A percentile compares a stretch with the other conserved stretches of the same genome.
phyloP scores from a whole-genome alignment of 148 eudicot species.

The Amaranthus palmeri region DNA sequence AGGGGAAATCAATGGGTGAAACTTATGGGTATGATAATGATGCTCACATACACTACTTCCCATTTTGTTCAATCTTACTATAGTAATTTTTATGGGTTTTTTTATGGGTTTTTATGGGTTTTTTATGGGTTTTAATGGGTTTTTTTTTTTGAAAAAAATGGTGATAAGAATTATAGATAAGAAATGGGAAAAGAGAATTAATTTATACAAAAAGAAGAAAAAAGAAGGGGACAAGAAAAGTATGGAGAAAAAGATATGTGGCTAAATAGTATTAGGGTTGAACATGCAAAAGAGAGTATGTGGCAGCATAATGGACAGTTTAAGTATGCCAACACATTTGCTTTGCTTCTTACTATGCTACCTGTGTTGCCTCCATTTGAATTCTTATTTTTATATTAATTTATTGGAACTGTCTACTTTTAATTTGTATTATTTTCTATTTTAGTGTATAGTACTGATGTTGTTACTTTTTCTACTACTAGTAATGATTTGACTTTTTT shows the following conservation, averaged over 20 bases:
- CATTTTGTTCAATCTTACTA: slow-evolving; percentile 30
- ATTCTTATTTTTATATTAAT: neutral
- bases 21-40: slow-evolving; percentile 38
- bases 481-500: no score
- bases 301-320: slow-evolving; percentile 39
- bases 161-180: slow-evolving; percentile 12
- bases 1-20: slow-evolving; percentile 24
- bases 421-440: no score
- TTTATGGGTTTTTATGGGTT: no score
- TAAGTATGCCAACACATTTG: slow-evolving; percentile 31
- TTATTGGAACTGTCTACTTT: no score
- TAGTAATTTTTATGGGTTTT: no score
- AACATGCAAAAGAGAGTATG: slow-evolving; percentile 52
- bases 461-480: no score
- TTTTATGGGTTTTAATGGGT: no score
- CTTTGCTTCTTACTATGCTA: neutral
- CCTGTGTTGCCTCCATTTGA: neutral
- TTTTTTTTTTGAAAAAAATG: no score
- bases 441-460: no score
- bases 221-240: slow-evolving; percentile 16
- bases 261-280: slow-evolving; percentile 39
- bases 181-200: slow-evolving; percentile 4
- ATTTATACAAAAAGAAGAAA: slow-evolving; percentile 24
- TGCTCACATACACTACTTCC: slow-evolving; percentile 45
- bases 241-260: slow-evolving; percentile 50